phyloP scores from a whole-genome alignment of 1,284 basidiomycete genomes.

The Gomphus bonarii region DNA sequence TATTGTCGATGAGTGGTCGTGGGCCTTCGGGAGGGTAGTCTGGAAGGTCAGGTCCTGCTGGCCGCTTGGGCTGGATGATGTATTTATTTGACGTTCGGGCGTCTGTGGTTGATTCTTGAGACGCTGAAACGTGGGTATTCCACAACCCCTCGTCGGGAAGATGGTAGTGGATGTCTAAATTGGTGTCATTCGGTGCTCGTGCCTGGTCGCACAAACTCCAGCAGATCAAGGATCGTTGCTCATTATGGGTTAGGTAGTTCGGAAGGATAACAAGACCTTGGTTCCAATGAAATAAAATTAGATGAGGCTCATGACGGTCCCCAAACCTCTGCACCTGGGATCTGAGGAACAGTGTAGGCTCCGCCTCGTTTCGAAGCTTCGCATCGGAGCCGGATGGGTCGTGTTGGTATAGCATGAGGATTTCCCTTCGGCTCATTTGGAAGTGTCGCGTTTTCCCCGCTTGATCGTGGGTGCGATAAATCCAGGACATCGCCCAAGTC shows the following conservation, averaged over 20 bases:
- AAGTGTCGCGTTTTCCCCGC: constrained; percentile 25
- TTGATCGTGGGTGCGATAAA: constrained; percentile 36
- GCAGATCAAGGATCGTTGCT: constrained; percentile 56
- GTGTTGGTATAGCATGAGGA: constrained; percentile 26
- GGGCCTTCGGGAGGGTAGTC: constrained; percentile 29
- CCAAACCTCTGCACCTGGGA: constrained; percentile 38
- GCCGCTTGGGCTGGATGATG: constrained; percentile 14
- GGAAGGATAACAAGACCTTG: constrained; percentile 78
- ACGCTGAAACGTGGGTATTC: constrained; percentile 42
- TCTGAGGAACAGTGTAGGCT: constrained; percentile 40
- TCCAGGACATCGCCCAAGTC: constrained; percentile 61
- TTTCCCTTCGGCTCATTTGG: constrained; percentile 40
- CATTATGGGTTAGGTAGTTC: constrained; percentile 44
- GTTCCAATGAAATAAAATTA: constrained; percentile 4
- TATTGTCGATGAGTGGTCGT: constrained; percentile 57
- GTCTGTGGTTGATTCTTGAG: constrained; percentile 13
- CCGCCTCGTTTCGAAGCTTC: constrained; percentile 18
- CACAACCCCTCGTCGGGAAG: constrained; percentile 66
- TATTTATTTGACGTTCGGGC: not conserved
- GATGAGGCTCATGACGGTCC: constrained; percentile 19
- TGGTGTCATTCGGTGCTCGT: constrained; percentile 71
- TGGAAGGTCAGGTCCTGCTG: constrained; percentile 18
- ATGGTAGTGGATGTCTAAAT: constrained; percentile 75
- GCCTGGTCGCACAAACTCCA: constrained; percentile 72
- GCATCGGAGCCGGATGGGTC: constrained; percentile 20